These are phyloP conservation scores for Blastobotrys malaysiensis DNA, from an alignment of 1,139 yeast species.

Conservation along the genomic window DNA sequence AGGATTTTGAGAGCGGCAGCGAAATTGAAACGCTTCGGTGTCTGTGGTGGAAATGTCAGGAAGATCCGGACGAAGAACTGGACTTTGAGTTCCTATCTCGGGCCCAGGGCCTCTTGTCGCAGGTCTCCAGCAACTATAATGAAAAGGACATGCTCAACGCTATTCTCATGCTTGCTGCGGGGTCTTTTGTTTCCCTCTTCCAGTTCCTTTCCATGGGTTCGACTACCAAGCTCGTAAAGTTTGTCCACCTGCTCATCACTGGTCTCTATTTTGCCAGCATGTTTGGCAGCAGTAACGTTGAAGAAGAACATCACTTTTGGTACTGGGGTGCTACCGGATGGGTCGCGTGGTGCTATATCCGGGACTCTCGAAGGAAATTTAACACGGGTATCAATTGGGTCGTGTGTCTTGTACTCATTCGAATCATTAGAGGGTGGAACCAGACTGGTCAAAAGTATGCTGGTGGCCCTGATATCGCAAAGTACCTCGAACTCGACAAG, in stretches of 20 bases:
- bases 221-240: constrained; percentile 9
- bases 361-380: constrained; percentile 24
- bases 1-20: constrained; percentile 15
- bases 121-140: constrained; percentile 71
- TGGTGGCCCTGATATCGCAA: constrained; percentile 44
- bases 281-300: constrained; percentile 90
- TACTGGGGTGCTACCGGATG: constrained; percentile 61
- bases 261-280: constrained; percentile 51
- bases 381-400: constrained; percentile 29
- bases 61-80: constrained; percentile 8
- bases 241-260: constrained; percentile 36
- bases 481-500: constrained; percentile 22
- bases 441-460: constrained; percentile 84
- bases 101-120: constrained; percentile 53
- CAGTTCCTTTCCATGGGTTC: constrained; percentile 9
- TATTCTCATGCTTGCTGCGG: constrained; percentile 29
- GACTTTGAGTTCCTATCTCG: constrained; percentile 40
- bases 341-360: constrained; percentile 29
- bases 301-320: constrained; percentile 97
- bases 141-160: constrained; percentile 41
- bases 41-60: constrained; percentile 17
- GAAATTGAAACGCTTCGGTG: constrained; percentile 25
- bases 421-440: constrained; percentile 80
- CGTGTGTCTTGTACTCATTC: constrained; percentile 40
- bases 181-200: constrained; percentile 11